Base-by-base conservation (phyloP, 73 alveolate species). In the Paramecium octaurelia region DNA sequence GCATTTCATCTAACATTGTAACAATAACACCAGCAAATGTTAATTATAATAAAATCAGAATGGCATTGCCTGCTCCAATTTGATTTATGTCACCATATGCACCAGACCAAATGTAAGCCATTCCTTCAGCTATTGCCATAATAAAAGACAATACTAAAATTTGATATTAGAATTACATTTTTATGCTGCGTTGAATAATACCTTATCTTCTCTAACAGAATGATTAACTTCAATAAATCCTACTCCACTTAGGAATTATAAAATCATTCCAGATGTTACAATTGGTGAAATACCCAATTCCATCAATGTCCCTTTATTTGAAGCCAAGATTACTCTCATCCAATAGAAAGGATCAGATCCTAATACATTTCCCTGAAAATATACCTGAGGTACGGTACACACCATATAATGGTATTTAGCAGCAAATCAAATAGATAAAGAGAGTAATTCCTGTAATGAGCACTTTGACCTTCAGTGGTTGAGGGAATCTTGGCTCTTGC, bases 341-440 rank as follows among this genome's bases (percentile, higher is more conserved):
- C 99, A 97, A 95, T 98, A 98, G 94, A 98, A 96, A 18, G 99
- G 99, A 92, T 98, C 99, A 68, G 99, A 96, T 71, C 98, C 99
- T 75, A 93, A 95, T 8, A 64, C 3, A 64, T 64, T 11, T 34
- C 0, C 31, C 2, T 4, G 9, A 24, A 27, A 54, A 54, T n/a
- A 54, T 64, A 64, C 84, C 84, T 31, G 84, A 64, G 23, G 97
- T 91, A 83, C 94, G 58, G 27, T 70, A 77, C 16, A 99, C 98
- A 58, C 99, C 99, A 93, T 98, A 99, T 92, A 99, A 97, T n/a
- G 99, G 99, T 76, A 99, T 99, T 97, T 99, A 99, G 93, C 99
- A 99, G 96, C 99, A 99, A 75, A 99, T 98, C 95, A 99, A 95
- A 97, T 96, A 99, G 92, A 99, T 98, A 95, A 99, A 98, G 85